phyloP scores from a whole-genome alignment of 495 filamentous ascomycete species.

The Neurospora sp. region DNA sequence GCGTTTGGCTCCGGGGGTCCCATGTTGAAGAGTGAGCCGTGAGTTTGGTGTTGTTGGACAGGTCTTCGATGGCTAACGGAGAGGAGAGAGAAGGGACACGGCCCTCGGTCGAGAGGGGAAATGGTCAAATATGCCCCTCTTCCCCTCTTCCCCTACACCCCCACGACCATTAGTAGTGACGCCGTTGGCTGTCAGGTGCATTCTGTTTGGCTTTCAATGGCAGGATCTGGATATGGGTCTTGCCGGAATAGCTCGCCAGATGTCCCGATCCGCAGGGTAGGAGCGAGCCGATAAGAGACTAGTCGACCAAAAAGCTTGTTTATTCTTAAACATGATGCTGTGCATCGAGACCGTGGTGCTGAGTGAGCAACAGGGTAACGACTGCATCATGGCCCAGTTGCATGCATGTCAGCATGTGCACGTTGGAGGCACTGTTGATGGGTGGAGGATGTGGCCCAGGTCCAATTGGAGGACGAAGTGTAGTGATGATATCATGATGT shows the following conservation, averaged over 20 bases:
- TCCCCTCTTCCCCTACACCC: not conserved
- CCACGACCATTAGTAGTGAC: not conserved
- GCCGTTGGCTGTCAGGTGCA: not conserved
- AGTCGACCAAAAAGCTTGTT: not conserved
- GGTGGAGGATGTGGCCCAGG: not conserved
- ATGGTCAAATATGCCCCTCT: not conserved
- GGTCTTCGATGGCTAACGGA: not conserved
- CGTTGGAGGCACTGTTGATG: not conserved
- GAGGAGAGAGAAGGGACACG: not conserved
- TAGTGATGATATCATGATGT: not conserved
- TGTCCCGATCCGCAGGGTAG: not conserved
- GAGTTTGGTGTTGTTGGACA: not conserved
- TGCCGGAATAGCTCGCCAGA: not conserved
- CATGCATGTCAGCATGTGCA: not conserved
- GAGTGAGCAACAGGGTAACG: not conserved
- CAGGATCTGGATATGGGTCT: not conserved
- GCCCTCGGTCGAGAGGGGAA: not conserved
- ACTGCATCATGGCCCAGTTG: not conserved
- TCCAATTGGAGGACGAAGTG: not conserved
- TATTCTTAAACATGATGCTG: not conserved
- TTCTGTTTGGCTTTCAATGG: not conserved
- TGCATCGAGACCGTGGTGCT: not conserved
- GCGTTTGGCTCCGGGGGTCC: constrained; percentile 13
- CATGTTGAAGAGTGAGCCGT: constrained; percentile 5
- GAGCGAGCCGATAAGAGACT: not conserved